These are phyloP conservation scores for Elsinoe perseae DNA, from an alignment of 2,329 filamentous ascomycete species.

Conservation along the genomic window DNA sequence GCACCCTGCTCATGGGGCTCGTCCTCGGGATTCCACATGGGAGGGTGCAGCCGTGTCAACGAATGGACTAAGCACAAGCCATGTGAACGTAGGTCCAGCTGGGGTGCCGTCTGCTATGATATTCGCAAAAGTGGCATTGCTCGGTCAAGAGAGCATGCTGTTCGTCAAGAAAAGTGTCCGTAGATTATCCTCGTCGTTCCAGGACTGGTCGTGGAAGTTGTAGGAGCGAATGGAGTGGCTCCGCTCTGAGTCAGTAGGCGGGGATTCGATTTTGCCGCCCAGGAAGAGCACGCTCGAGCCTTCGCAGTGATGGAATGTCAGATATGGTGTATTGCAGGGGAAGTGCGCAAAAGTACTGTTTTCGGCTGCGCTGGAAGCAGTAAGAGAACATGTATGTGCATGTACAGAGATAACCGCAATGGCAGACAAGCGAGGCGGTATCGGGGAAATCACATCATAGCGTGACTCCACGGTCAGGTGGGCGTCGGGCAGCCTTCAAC, in stretches of 20 bases:
- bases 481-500: not conserved
- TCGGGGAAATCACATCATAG: constrained; percentile 13
- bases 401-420: constrained; percentile 2
- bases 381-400: not conserved
- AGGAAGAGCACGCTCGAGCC: not conserved
- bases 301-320: not conserved
- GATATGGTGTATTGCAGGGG: not conserved
- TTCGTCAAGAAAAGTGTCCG: not conserved
- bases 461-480: constrained; percentile 4
- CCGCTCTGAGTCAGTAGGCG: constrained; percentile 6
- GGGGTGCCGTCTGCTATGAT: not conserved
- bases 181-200: not conserved
- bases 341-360: not conserved
- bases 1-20: constrained; percentile 19
- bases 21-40: not conserved
- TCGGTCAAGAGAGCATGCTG: not conserved
- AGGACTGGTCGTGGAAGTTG: not conserved
- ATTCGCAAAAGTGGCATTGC: not conserved
- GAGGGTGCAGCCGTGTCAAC: not conserved
- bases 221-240: not conserved
- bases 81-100: not conserved
- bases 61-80: not conserved
- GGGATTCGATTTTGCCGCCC: not conserved
- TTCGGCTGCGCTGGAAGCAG: not conserved
- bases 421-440: constrained; percentile 5